A percentile compares a stretch with the other conserved stretches of the same genome.
phyloP scores from a whole-genome alignment of 139 green algal species.

The Zygnema cylindricum region DNA sequence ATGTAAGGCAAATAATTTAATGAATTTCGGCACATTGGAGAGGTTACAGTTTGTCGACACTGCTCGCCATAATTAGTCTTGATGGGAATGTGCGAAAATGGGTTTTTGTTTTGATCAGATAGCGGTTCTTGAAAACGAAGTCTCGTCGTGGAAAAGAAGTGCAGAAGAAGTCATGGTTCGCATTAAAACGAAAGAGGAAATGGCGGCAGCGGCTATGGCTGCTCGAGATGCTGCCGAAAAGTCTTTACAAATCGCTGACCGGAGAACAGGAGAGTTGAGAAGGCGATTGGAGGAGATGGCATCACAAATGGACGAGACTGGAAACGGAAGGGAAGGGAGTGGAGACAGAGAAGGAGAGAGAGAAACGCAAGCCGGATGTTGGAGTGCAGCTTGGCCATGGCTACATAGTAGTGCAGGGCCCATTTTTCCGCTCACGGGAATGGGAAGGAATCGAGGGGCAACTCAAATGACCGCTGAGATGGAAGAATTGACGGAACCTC shows the following conservation, averaged over 20 bases:
- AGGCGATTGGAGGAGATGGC: neutral
- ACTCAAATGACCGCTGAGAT: neutral
- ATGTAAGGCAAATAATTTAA: no score
- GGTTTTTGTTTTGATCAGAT: neutral
- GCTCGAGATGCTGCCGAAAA: constrained; percentile 10
- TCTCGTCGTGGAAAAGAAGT: neutral
- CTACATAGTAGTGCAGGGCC: neutral
- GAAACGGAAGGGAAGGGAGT: neutral
- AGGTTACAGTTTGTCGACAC: no score
- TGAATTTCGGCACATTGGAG: no score
- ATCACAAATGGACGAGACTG: neutral
- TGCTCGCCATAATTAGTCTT: no score
- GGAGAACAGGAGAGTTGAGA: neutral
- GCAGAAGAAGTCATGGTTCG: neutral
- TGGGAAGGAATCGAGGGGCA: neutral
- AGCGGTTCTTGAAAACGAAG: neutral
- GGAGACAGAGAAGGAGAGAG: neutral
- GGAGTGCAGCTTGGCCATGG: neutral
- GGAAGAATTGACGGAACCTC: constrained; percentile 19
- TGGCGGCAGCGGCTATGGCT: neutral
- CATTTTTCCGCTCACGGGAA: neutral
- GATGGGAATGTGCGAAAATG: no score
- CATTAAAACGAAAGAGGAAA: constrained; percentile 8
- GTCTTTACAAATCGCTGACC: constrained; percentile 1
- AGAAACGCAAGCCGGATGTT: neutral